Percentiles rank a stretch among this genome's conserved stretches.
Conservation (phyloP, 1,284 basidiomycete genomes). For the Anthracocystis setariae region DNA sequence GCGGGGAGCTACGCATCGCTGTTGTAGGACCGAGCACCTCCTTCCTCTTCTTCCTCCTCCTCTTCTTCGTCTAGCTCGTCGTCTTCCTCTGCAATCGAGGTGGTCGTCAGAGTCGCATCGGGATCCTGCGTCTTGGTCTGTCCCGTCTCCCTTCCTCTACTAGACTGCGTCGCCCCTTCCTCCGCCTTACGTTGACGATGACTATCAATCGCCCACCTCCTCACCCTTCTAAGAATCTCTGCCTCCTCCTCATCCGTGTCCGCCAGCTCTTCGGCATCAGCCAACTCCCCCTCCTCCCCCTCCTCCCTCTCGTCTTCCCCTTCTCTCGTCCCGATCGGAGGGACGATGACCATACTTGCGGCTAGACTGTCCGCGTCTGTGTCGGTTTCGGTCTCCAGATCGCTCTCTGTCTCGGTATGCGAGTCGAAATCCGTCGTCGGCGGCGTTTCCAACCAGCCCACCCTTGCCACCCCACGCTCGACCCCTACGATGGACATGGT, state of each 20-base stretch:
- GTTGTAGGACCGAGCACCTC: no score
- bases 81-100: constrained; percentile 20
- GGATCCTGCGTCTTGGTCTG: constrained; percentile 6
- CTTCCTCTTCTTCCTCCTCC: no score
- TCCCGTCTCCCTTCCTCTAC: not conserved
- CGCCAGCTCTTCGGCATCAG: constrained; percentile 5
- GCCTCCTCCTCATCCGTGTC: constrained; percentile 42
- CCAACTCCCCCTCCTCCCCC: not conserved
- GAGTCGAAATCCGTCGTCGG: constrained; percentile 52
- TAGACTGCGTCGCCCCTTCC: not conserved
- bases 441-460: constrained; percentile 30
- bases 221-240: constrained; percentile 31
- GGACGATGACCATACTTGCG: constrained; percentile 10
- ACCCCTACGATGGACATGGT: constrained; percentile 3
- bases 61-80: constrained; percentile 10
- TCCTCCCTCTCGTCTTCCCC: not conserved
- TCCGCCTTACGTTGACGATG: constrained; percentile 19
- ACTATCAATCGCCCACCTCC: constrained; percentile 41
- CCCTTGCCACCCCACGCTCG: not conserved
- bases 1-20: no score
- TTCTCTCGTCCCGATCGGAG: not conserved
- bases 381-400: not conserved
- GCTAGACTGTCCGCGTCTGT: constrained; percentile 8
- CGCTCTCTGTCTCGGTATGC: constrained; percentile 33
- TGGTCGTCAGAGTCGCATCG: constrained; percentile 16